These are phyloP conservation scores for Candida vaughaniae DNA, from an alignment of 805 yeast species.

Conservation along the genomic window DNA sequence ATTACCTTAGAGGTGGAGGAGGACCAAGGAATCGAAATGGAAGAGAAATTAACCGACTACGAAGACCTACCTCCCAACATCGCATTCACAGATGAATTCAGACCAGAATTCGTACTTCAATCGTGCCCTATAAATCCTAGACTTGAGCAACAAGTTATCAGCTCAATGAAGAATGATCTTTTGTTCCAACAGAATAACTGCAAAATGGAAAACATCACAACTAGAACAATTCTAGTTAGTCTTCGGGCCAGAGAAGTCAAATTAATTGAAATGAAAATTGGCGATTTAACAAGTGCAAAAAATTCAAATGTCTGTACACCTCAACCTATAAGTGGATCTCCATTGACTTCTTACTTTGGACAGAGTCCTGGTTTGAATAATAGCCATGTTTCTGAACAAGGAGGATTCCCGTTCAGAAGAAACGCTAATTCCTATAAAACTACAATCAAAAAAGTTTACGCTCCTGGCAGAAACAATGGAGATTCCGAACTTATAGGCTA, in stretches of 20 bases:
- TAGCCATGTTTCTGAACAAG: neutral
- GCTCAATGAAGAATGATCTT: conserved; percentile 55
- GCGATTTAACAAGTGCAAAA: conserved; percentile 11
- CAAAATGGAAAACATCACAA: conserved; percentile 26
- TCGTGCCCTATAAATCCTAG: conserved; percentile 54
- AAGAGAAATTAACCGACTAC: conserved; percentile 9
- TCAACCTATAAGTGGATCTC: conserved; percentile 7
- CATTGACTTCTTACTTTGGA: conserved; percentile 8
- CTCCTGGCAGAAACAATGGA: conserved; percentile 34
- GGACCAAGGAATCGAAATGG: neutral
- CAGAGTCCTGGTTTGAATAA: neutral
- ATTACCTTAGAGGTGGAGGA: conserved; percentile 7
- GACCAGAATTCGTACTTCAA: conserved; percentile 54
- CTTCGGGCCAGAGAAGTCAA: conserved; percentile 46
- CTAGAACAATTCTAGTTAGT: conserved; percentile 42
- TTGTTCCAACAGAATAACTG: conserved; percentile 40
- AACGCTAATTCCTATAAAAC: conserved; percentile 29
- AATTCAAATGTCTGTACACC: conserved; percentile 3
- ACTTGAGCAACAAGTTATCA: conserved; percentile 47
- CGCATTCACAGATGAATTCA: conserved; percentile 48
- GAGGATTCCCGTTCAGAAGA: conserved; percentile 3
- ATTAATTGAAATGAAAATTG: conserved; percentile 38
- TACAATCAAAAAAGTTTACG: conserved; percentile 33
- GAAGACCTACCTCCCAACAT: conserved; percentile 31
- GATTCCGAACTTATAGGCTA: conserved; percentile 25